Evolutionary conservation across 305 asterid genomes (phyloP).

Genomic region (Salvia sclarea): DNA sequence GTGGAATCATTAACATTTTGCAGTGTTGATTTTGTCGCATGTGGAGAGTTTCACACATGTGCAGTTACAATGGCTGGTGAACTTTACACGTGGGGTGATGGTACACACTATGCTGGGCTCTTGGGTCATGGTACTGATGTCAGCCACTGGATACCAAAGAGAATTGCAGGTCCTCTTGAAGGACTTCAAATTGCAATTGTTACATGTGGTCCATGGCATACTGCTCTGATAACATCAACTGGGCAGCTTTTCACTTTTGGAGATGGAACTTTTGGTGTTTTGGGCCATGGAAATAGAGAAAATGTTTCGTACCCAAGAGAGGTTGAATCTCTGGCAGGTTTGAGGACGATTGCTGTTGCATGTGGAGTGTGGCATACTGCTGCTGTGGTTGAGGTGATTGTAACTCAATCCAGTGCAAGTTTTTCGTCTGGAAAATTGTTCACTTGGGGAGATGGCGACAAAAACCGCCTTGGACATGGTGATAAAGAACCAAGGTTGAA

Average conservation of each 20-base stretch:
- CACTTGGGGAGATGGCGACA: constrained; percentile 99
- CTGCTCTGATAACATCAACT: constrained; percentile 76
- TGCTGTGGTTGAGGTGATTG: constrained; percentile 91
- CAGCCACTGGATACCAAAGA: constrained; percentile 97
- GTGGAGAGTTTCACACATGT: constrained; percentile 96
- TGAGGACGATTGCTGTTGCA: constrained; percentile 86
- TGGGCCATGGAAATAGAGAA: constrained; percentile 91
- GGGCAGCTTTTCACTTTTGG: constrained; percentile 95
- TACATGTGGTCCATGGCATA: constrained; percentile 99
- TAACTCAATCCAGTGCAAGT: constrained; percentile 73
- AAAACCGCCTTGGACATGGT: constrained; percentile 94
- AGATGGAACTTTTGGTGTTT: constrained; percentile 92
- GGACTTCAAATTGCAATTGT: constrained; percentile 81
- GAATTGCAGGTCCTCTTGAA: constrained; percentile 88
- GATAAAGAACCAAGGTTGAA: constrained; percentile 83
- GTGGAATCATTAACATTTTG: constrained; percentile 73
- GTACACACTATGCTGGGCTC: constrained; percentile 86
- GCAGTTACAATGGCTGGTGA: constrained; percentile 93
- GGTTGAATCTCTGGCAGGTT: constrained; percentile 77
- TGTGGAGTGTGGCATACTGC: constrained; percentile 99
- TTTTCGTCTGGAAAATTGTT: constrained; percentile 83
- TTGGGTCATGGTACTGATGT: constrained; percentile 81
- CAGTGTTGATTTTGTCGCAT: constrained; percentile 80
- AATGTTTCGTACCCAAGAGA: constrained; percentile 66
- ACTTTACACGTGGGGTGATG: constrained; percentile 98